Conservation (phyloP, 257 asterid species). For the Thymus quinquecostatus region DNA sequence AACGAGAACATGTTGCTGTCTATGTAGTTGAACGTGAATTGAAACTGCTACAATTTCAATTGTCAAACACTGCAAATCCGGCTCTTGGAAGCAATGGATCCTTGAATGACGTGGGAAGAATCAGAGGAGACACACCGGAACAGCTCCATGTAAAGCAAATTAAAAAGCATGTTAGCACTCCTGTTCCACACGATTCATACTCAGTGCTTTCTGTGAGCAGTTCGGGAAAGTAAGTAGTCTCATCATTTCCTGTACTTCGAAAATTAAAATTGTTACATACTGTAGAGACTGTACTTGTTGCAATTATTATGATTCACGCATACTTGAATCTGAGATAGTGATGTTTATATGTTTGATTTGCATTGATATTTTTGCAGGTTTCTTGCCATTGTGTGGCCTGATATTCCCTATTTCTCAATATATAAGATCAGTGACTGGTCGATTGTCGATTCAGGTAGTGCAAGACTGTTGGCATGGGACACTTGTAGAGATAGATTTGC, state of each 20-base stretch:
- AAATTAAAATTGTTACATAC: conserved; percentile 14
- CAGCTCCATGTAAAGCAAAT: conserved; percentile 90
- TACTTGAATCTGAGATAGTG: conserved; percentile 3
- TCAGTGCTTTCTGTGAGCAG: conserved; percentile 97
- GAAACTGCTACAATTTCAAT: conserved; percentile 87
- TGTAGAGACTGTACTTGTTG: neutral
- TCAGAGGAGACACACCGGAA: conserved; percentile 87
- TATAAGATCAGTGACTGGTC: conserved; percentile 98
- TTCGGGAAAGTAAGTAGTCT: conserved; percentile 91
- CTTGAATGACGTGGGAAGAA: conserved; percentile 78
- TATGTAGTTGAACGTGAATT: conserved; percentile 88
- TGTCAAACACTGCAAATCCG: conserved; percentile 80
- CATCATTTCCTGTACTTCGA: conserved; percentile 15
- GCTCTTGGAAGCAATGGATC: conserved; percentile 94
- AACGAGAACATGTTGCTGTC: conserved; percentile 93
- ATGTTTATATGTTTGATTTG: conserved; percentile 18
- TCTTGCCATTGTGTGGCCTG: conserved; percentile 96
- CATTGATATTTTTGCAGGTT: conserved; percentile 63
- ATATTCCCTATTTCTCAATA: conserved; percentile 92
- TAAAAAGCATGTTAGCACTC: conserved; percentile 91
- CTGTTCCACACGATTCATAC: conserved; percentile 97
- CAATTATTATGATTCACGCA: neutral
- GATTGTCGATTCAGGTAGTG: conserved; percentile 96
- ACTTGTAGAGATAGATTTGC: conserved; percentile 92
- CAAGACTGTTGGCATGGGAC: conserved; percentile 98